A percentile compares a stretch with the other conserved stretches of the same genome.
Conservation (phyloP, 495 filamentous ascomycete species). For the Penicillium herquei region DNA sequence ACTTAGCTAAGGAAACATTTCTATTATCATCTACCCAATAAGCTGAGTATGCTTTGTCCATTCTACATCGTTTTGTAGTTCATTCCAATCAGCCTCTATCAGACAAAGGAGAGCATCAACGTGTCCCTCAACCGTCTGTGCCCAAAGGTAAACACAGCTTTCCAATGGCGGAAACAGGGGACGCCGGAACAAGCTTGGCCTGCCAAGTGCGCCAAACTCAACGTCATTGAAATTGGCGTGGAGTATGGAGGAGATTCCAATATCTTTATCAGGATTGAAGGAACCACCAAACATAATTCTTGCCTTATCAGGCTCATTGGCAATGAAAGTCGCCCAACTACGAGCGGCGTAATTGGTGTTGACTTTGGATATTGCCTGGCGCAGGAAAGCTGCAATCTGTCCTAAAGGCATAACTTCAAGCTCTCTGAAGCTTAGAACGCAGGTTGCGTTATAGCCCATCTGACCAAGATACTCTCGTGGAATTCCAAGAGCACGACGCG, state of each 20-base stretch:
- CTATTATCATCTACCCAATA: constrained; percentile 23
- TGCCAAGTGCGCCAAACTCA: constrained; percentile 33
- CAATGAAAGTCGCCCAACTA: constrained; percentile 40
- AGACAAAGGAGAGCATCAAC: constrained; percentile 42
- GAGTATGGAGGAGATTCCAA: constrained; percentile 24
- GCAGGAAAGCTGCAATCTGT: constrained; percentile 24
- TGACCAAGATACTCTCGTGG: constrained; percentile 39
- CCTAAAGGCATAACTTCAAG: constrained; percentile 20
- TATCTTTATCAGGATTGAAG: constrained; percentile 6
- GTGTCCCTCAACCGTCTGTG: constrained; percentile 35
- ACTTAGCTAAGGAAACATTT: no score
- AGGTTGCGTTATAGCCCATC: constrained; percentile 25
- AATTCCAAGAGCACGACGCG: constrained; percentile 30
- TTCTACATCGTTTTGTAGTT: constrained; percentile 34
- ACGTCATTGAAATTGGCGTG: constrained; percentile 10
- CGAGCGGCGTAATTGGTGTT: constrained; percentile 36
- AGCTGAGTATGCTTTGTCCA: constrained; percentile 28
- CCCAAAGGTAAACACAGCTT: constrained; percentile 43
- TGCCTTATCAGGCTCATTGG: constrained; percentile 32
- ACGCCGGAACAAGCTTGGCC: constrained; percentile 41
- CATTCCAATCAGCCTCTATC: constrained; percentile 38
- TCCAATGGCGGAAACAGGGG: constrained; percentile 40
- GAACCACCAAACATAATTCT: constrained; percentile 14
- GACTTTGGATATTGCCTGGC: constrained; percentile 24
- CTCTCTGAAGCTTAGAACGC: constrained; percentile 21